These are phyloP conservation scores for Talaromyces piceae DNA, from an alignment of 2,329 filamentous ascomycete genomes.

Conservation along the genomic window DNA sequence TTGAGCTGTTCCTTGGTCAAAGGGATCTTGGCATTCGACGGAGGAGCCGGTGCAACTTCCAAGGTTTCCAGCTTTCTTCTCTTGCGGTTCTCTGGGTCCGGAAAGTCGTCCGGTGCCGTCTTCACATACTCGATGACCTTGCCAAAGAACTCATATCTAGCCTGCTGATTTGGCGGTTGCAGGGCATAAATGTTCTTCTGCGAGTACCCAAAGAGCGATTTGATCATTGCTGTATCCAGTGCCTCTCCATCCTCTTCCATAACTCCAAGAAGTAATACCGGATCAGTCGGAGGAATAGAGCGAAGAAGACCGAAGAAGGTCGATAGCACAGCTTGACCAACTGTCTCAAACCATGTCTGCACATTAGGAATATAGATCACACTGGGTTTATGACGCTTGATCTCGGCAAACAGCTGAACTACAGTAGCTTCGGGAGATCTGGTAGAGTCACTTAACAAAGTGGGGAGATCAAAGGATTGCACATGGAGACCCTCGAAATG, in stretches of 20 bases:
- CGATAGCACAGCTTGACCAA: slow-evolving; percentile 58
- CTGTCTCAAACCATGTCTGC: slow-evolving; percentile 74
- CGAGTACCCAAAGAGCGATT: slow-evolving; percentile 79
- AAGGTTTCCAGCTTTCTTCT: slow-evolving; percentile 74
- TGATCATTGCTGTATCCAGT: slow-evolving; percentile 57
- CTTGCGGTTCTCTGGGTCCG: slow-evolving; percentile 77
- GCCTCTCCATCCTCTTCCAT: slow-evolving; percentile 62
- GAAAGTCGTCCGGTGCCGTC: slow-evolving; percentile 76
- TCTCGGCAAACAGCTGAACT: slow-evolving; percentile 83
- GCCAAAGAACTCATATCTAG: slow-evolving; percentile 72
- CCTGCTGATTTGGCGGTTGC: slow-evolving; percentile 52
- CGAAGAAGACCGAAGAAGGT: slow-evolving; percentile 78
- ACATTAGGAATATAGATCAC: slow-evolving; percentile 92
- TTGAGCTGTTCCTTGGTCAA: slow-evolving; percentile 73
- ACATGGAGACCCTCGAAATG: slow-evolving; percentile 92
- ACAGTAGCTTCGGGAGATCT: slow-evolving; percentile 79
- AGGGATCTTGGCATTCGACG: slow-evolving; percentile 54
- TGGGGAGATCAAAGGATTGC: slow-evolving; percentile 87
- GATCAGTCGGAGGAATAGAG: slow-evolving; percentile 81
- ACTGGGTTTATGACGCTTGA: slow-evolving; percentile 88
- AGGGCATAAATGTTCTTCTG: slow-evolving; percentile 69
- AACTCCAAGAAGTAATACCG: slow-evolving; percentile 79
- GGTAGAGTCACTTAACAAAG: slow-evolving; percentile 72
- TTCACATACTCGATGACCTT: slow-evolving; percentile 67
- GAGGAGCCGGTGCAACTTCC: slow-evolving; percentile 64